Percentiles rank a stretch among this genome's conserved stretches.
phyloP scores from a whole-genome alignment of 495 filamentous ascomycete species.

The Neurospora sp. region DNA sequence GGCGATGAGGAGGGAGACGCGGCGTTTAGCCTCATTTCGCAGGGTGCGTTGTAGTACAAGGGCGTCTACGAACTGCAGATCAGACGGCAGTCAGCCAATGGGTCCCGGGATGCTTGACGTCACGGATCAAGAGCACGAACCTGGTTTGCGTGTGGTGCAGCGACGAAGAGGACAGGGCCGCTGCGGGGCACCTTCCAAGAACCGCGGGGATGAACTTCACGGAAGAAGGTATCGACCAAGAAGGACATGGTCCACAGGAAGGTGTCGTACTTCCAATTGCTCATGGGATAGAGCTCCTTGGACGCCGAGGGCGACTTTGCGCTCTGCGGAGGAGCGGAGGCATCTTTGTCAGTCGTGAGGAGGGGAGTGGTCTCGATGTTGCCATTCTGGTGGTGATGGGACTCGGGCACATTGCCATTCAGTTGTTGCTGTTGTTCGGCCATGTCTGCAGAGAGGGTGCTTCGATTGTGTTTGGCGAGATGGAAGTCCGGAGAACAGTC shows the following conservation, averaged over 20 bases:
- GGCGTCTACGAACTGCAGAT: slow-evolving; percentile 76
- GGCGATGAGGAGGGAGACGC: slow-evolving; percentile 85
- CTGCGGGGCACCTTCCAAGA: slow-evolving; percentile 83
- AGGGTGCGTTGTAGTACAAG: slow-evolving; percentile 87
- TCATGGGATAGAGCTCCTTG: slow-evolving; percentile 57
- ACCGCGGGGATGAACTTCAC: slow-evolving; percentile 89
- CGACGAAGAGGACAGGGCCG: slow-evolving; percentile 90
- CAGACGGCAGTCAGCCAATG: slow-evolving; percentile 2
- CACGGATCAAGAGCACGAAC: slow-evolving; percentile 27
- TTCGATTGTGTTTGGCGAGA: not conserved
- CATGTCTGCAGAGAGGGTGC: not conserved
- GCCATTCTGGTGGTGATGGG: not conserved
- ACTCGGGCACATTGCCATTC: not conserved
- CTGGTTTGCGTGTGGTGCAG: slow-evolving; percentile 98
- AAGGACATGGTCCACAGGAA: slow-evolving; percentile 77
- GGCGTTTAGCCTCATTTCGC: slow-evolving; percentile 71
- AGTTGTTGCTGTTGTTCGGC: not conserved
- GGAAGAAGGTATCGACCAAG: slow-evolving; percentile 89
- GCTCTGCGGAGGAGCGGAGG: slow-evolving; percentile 12
- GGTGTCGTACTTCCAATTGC: slow-evolving; percentile 68
- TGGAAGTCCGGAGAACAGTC: not conserved
- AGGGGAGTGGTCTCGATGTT: not conserved
- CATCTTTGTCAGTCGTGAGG: slow-evolving; percentile 10
- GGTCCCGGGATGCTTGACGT: not conserved
- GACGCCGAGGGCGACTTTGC: slow-evolving; percentile 12